Evolutionary conservation across 371 early-diverging fungal genomes (phyloP), one percentile per base, ranked within the genome.

Genomic region (Basidiobolus meristosporus): DNA sequence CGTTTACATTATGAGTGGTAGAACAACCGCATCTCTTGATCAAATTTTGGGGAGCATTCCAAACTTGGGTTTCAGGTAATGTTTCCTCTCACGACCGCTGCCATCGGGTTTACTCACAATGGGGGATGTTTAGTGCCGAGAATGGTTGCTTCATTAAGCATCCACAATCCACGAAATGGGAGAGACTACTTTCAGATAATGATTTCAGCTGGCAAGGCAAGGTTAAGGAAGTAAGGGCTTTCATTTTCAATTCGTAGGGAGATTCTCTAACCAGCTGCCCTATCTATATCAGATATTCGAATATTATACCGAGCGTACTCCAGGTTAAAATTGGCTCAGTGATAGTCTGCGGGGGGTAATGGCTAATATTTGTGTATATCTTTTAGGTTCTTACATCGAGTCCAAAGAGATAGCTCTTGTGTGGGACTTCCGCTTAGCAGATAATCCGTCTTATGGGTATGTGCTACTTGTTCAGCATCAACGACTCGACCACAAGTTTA

Each of bases 301-400:
- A 40, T 90, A 79, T 53, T 90, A 84, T 57, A 82, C 80, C n/a
- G 90, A 87, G 58, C 73, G 90, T 47, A 88, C 87, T 10, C 79
- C 75, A 1, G 90, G 89, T n/a, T n/a, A n/a, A n/a, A n/a, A n/a
- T n/a, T n/a, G n/a, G n/a, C n/a, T n/a, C n/a, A n/a, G n/a, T n/a
- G n/a, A n/a, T n/a, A n/a, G n/a, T n/a, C n/a, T n/a, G n/a, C n/a
- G n/a, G n/a, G n/a, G n/a, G n/a, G n/a, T n/a, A n/a, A n/a, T n/a
- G n/a, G n/a, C n/a, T n/a, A n/a, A n/a, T n/a, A n/a, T n/a, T n/a
- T n/a, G n/a, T n/a, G n/a, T n/a, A n/a, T n/a, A n/a, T n/a, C n/a
- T n/a, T n/a, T n/a, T n/a, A n/a, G n/a, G 69, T 14, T 73, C 84
- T 1, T 73, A 66, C 36, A 79, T 89, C 30, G 90, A 89, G 53